Conservation (phyloP, 2,329 filamentous ascomycete genomes). For the Verticillium zaregamsianum region DNA sequence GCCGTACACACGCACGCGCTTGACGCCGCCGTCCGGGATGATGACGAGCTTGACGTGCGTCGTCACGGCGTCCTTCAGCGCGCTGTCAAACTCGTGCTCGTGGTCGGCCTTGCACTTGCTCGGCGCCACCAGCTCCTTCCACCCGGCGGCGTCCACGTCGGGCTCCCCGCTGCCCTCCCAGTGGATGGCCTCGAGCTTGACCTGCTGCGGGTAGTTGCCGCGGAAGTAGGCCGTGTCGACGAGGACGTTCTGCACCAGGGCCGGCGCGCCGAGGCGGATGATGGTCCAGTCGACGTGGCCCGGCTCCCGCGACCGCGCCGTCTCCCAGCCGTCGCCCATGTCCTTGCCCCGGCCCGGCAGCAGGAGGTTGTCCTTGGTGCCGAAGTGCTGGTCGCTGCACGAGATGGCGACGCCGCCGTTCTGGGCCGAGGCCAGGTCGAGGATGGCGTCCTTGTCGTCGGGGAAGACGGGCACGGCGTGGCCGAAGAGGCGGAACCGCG, state of each 20-base stretch:
- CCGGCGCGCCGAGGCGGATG: slow-evolving; percentile 65
- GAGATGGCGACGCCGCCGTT: slow-evolving; percentile 73
- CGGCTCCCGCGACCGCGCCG: slow-evolving; percentile 66
- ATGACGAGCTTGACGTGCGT: slow-evolving; percentile 89
- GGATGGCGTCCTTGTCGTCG: slow-evolving; percentile 56
- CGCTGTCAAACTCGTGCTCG: slow-evolving; percentile 62
- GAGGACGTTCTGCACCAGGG: slow-evolving; percentile 60
- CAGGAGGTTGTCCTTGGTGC: slow-evolving; percentile 75
- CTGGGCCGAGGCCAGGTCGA: slow-evolving; percentile 74
- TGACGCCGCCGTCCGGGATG: slow-evolving; percentile 89
- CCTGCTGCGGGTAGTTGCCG: slow-evolving; percentile 78
- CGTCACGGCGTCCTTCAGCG: slow-evolving; percentile 55
- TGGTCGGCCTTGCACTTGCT: slow-evolving; percentile 68
- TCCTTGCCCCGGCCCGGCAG: slow-evolving; percentile 74
- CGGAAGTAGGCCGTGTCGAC: slow-evolving; percentile 81
- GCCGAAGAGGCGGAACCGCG: slow-evolving; percentile 73
- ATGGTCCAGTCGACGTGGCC: slow-evolving; percentile 79
- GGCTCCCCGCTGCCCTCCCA: slow-evolving; percentile 53
- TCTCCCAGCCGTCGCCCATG: slow-evolving; percentile 90
- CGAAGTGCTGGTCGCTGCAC: slow-evolving; percentile 82
- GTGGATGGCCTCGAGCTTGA: slow-evolving; percentile 61
- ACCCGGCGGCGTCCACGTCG: slow-evolving; percentile 51
- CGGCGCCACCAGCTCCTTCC: slow-evolving; percentile 62
- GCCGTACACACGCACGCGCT: slow-evolving; percentile 76
- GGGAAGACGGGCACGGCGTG: slow-evolving; percentile 74